Conservation (phyloP, 2,329 filamentous ascomycete genomes). For the Juglanconis sp. region DNA sequence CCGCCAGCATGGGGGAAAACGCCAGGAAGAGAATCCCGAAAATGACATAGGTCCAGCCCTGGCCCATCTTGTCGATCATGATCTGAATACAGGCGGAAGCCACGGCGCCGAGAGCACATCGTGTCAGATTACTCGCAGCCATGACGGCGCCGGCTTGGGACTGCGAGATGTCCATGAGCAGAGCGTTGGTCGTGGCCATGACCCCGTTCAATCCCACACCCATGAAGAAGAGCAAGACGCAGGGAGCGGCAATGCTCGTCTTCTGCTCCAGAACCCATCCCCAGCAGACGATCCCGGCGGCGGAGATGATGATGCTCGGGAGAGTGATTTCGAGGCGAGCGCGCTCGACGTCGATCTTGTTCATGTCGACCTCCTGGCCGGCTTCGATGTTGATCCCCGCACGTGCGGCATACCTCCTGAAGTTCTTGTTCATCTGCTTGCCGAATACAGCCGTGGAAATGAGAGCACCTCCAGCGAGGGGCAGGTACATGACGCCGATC, state of each 20-base stretch:
- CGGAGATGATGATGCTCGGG: conserved; percentile 40
- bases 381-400: conserved; percentile 46
- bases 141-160: conserved; percentile 3
- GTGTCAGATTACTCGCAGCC: conserved; percentile 9
- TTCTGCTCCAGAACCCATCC: conserved; percentile 40
- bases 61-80: conserved; percentile 9
- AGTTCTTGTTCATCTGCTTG: conserved; percentile 59
- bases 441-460: conserved; percentile 39
- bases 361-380: conserved; percentile 37
- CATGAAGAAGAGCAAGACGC: conserved; percentile 37
- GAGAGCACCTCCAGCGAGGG: conserved; percentile 35
- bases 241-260: conserved; percentile 36
- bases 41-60: conserved; percentile 9
- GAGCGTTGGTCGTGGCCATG: conserved; percentile 8
- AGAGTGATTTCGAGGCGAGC: conserved; percentile 32
- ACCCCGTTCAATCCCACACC: conserved; percentile 24
- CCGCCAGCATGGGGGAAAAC: conserved; percentile 1
- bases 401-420: conserved; percentile 47
- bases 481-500: conserved; percentile 42
- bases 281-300: conserved; percentile 38
- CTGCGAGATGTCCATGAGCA: conserved; percentile 11
- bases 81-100: conserved; percentile 4
- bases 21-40: conserved; percentile 1
- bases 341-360: conserved; percentile 35
- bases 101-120: conserved; percentile 4